Evolutionary conservation across 2,329 filamentous ascomycete species (phyloP).

Genomic region (Nigrograna mackinnonii): DNA sequence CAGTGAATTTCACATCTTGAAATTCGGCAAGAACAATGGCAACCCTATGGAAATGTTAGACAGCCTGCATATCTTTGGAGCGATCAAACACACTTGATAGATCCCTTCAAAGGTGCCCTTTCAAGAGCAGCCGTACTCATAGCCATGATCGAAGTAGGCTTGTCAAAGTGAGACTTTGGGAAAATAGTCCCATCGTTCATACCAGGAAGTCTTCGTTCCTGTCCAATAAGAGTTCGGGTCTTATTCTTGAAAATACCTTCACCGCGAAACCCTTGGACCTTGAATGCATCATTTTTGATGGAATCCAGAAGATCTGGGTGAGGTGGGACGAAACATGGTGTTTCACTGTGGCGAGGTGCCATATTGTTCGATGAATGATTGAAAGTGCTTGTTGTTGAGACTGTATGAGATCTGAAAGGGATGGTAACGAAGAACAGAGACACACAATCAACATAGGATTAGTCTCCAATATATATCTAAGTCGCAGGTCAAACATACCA

Average conservation of each 20-base stretch:
- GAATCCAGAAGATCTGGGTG: conserved; percentile 19
- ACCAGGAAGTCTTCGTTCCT: conserved; percentile 11
- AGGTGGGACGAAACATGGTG: conserved; percentile 20
- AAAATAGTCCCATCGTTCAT: conserved; percentile 27
- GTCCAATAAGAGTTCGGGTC: conserved; percentile 2
- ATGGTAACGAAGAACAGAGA: not conserved
- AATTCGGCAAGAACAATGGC: conserved; percentile 25
- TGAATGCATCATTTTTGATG: conserved; percentile 5
- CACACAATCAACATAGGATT: not conserved
- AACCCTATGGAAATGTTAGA: conserved; percentile 7
- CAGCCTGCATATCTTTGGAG: no score
- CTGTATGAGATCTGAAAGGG: not conserved
- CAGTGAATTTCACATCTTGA: conserved; percentile 19
- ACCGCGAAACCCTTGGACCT: conserved; percentile 5
- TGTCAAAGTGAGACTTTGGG: conserved; percentile 15
- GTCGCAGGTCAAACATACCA: not conserved
- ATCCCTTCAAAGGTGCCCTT: conserved; percentile 16
- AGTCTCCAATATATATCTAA: not conserved
- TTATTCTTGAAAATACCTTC: not conserved
- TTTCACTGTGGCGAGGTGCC: conserved; percentile 11
- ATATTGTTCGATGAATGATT: conserved; percentile 7
- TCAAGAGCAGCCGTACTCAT: conserved; percentile 20
- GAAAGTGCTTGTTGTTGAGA: not conserved
- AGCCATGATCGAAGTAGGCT: conserved; percentile 13
- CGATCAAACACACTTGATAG: conserved; percentile 14